Conservation (phyloP, 805 yeast species). For the Metschnikowia dekortorum region DNA sequence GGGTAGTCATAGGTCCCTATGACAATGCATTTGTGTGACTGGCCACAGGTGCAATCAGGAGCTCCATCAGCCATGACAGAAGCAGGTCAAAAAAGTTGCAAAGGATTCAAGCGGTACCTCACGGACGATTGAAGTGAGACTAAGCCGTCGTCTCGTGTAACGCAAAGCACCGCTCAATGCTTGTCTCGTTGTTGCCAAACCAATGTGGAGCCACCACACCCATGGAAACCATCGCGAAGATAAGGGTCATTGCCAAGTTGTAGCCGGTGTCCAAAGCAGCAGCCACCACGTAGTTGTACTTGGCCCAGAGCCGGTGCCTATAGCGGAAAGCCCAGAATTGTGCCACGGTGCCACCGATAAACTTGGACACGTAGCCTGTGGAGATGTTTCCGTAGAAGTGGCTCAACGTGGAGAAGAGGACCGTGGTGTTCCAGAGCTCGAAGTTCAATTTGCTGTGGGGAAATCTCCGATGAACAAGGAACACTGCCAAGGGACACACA, state of each 20-base stretch:
- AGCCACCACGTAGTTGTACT: constrained; percentile 45
- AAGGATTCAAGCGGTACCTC: too few species aligned
- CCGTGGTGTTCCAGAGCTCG: constrained; percentile 44
- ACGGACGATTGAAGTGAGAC: too few species aligned
- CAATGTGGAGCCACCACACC: constrained; percentile 35
- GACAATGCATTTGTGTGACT: too few species aligned
- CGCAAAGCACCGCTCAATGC: constrained; percentile 48
- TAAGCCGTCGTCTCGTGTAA: background rate
- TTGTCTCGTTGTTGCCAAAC: constrained; percentile 47
- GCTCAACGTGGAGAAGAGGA: constrained; percentile 45
- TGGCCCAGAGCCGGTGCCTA: constrained; percentile 36
- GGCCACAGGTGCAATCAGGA: too few species aligned
- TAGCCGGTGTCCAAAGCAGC: constrained; percentile 52
- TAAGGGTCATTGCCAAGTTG: constrained; percentile 37
- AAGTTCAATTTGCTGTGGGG: constrained; percentile 24
- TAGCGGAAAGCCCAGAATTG: constrained; percentile 43
- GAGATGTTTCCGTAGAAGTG: constrained; percentile 47
- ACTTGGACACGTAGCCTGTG: constrained; percentile 45
- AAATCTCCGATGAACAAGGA: constrained; percentile 21
- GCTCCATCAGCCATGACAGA: too few species aligned
- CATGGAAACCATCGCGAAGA: constrained; percentile 34
- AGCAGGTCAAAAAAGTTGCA: too few species aligned
- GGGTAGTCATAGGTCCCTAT: too few species aligned
- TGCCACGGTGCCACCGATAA: constrained; percentile 45
- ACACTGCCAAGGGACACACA: constrained; percentile 34